phyloP scores from a whole-genome alignment of 2,329 filamentous ascomycete species.

The Scedosporium dehoogii region DNA sequence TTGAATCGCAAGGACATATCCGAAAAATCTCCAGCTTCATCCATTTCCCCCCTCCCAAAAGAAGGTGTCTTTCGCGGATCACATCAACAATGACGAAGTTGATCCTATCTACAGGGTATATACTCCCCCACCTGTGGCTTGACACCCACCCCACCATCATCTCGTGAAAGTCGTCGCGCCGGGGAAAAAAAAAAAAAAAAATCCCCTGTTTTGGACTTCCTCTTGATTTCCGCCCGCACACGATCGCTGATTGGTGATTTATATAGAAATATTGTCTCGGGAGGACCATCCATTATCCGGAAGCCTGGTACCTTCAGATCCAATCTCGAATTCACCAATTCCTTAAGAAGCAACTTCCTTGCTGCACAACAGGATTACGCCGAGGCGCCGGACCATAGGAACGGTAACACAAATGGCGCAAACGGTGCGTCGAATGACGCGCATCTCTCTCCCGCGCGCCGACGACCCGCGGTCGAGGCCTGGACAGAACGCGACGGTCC shows the following conservation, averaged over 20 bases:
- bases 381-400: slow-evolving; percentile 6
- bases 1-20: neutral
- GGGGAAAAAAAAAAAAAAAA: neutral
- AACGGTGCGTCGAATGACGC: slow-evolving; percentile 9
- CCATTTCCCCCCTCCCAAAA: neutral
- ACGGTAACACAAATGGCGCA: slow-evolving; percentile 18
- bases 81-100: slow-evolving; percentile 56
- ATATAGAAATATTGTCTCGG: slow-evolving; percentile 69
- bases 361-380: slow-evolving; percentile 58
- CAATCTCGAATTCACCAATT: slow-evolving; percentile 85
- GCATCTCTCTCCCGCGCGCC: slow-evolving; percentile 15
- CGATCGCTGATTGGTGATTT: neutral
- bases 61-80: neutral
- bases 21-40: neutral
- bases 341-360: slow-evolving; percentile 73
- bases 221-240: neutral
- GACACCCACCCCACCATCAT: neutral
- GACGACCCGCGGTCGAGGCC: slow-evolving; percentile 25
- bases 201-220: neutral
- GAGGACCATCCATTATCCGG: slow-evolving; percentile 73
- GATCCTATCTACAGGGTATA: slow-evolving; percentile 78
- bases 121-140: slow-evolving; percentile 10
- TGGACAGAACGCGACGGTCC: slow-evolving; percentile 61
- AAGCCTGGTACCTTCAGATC: slow-evolving; percentile 71
- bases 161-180: neutral